Conservation (phyloP, 2,329 filamentous ascomycete genomes). For the Colletotrichum ledebouriae region DNA sequence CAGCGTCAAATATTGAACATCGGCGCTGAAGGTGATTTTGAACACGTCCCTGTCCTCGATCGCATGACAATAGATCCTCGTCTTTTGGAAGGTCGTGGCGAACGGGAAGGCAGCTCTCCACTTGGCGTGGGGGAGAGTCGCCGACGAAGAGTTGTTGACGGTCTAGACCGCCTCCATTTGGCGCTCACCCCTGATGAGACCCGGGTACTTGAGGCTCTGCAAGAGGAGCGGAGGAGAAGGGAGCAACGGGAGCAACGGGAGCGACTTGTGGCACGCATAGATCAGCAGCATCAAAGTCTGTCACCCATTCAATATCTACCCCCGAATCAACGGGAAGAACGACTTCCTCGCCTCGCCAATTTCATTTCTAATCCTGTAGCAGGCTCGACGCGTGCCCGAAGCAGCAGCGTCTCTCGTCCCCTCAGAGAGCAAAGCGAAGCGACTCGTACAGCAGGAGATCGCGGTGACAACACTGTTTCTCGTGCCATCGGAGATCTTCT, state of each 20-base stretch:
- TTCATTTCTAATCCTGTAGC: constrained; percentile 46
- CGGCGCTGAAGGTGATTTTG: constrained; percentile 68
- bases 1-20: constrained; percentile 78
- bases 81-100: constrained; percentile 62
- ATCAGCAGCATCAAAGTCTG: constrained; percentile 36
- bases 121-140: constrained; percentile 50
- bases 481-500: constrained; percentile 57
- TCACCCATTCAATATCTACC: constrained; percentile 16
- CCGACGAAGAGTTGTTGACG: constrained; percentile 33
- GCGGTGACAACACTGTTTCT: constrained; percentile 49
- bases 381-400: constrained; percentile 51
- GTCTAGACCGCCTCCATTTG: constrained; percentile 49
- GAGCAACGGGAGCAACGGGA: constrained; percentile 56
- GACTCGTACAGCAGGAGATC: constrained; percentile 22
- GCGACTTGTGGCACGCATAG: constrained; percentile 38
- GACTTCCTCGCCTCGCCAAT: constrained; percentile 30
- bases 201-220: constrained; percentile 68
- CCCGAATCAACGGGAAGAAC: constrained; percentile 8
- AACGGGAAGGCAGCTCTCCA: constrained; percentile 58
- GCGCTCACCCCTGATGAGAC: constrained; percentile 68
- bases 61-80: constrained; percentile 67
- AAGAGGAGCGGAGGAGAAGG: constrained; percentile 65
- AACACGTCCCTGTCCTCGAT: constrained; percentile 69
- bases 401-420: constrained; percentile 47
- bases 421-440: constrained; percentile 38